Evolutionary conservation across 129 eudicot species (phyloP).

Genomic region (Oenanthe sinensis): DNA sequence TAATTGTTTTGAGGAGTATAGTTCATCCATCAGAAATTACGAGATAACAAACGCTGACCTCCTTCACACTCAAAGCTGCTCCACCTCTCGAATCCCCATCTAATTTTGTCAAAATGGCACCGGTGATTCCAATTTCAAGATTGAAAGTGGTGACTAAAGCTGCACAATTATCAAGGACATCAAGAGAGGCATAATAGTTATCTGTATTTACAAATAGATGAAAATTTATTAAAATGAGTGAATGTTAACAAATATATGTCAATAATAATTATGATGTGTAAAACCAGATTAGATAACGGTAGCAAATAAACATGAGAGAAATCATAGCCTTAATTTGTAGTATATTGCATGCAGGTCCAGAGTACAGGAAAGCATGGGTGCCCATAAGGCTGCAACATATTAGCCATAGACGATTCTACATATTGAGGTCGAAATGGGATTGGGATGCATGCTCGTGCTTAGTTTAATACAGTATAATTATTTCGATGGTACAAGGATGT

Average conservation of each 20-base stretch:
- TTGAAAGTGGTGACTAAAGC: constrained; percentile 90
- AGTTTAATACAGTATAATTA: neutral
- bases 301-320: neutral
- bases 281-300: neutral
- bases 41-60: constrained; percentile 37
- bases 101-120: constrained; percentile 86
- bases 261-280: neutral
- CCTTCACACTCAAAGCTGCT: constrained; percentile 95
- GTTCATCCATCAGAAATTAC: neutral
- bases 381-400: neutral
- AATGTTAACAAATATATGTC: neutral
- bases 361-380: neutral
- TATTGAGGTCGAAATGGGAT: neutral
- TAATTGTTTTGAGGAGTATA: neutral
- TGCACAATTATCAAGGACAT: constrained; percentile 26
- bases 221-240: neutral
- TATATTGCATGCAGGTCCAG: neutral
- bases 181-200: neutral
- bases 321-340: constrained; percentile 4
- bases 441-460: neutral
- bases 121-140: constrained; percentile 91
- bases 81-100: constrained; percentile 99
- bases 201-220: neutral
- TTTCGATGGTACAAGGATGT: neutral
- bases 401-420: neutral